Evolutionary conservation across 345 rosid genomes (phyloP).

Genomic region (Anastatica hierochuntica): DNA sequence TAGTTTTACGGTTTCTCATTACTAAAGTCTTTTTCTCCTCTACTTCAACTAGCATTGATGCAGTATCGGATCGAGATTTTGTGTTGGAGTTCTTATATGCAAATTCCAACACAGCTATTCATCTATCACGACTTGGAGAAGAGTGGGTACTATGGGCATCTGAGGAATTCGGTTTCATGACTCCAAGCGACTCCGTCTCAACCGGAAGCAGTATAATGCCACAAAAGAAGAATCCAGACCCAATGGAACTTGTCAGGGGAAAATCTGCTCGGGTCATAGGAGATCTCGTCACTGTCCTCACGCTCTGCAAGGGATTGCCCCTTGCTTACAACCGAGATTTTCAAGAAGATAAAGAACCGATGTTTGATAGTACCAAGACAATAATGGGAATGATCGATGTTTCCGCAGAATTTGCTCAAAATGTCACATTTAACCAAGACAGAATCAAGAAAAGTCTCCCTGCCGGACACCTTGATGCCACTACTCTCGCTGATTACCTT

Average conservation of each 20-base stretch:
- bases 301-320: constrained; percentile 95
- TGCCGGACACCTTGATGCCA: constrained; percentile 90
- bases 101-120: constrained; percentile 68
- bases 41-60: constrained; percentile 55
- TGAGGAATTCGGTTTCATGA: constrained; percentile 87
- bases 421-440: constrained; percentile 58
- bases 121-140: constrained; percentile 92
- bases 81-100: constrained; percentile 70
- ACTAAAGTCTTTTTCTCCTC: background rate
- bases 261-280: constrained; percentile 87
- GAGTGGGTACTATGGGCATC: constrained; percentile 99
- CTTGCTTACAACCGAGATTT: constrained; percentile 92
- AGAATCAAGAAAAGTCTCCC: constrained; percentile 71
- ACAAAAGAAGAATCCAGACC: constrained; percentile 98
- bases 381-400: constrained; percentile 85
- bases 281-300: constrained; percentile 68
- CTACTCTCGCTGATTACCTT: constrained; percentile 92
- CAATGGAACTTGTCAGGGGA: constrained; percentile 95
- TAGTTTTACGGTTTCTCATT: background rate
- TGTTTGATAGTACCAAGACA: constrained; percentile 80
- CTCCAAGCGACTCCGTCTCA: constrained; percentile 82
- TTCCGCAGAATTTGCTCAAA: constrained; percentile 84
- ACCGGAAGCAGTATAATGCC: constrained; percentile 99
- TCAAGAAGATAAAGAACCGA: constrained; percentile 97
- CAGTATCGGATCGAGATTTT: constrained; percentile 92